phyloP scores from a whole-genome alignment of 345 rosid genomes.

The Linum usitatissimum region DNA sequence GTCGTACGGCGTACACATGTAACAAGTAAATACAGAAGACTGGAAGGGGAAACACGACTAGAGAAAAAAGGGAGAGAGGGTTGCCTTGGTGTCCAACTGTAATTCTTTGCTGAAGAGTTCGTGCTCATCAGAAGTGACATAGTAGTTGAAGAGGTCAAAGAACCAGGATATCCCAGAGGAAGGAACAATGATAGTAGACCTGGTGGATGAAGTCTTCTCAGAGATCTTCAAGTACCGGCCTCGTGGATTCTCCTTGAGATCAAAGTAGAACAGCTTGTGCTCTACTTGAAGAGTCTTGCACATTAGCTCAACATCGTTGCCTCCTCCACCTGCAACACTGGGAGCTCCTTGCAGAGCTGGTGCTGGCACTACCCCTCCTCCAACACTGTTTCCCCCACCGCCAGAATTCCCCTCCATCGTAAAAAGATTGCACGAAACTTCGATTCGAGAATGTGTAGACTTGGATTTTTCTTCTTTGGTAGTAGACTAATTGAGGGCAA shows the following conservation, averaged over 20 bases:
- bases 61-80: not conserved
- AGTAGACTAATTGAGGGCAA: not conserved
- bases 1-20: not conserved
- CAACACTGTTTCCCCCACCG: conserved; percentile 7
- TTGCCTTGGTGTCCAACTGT: conserved; percentile 91
- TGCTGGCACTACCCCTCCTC: not conserved
- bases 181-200: conserved; percentile 98
- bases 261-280: conserved; percentile 95
- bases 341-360: conserved; percentile 13
- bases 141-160: conserved; percentile 94
- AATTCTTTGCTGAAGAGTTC: conserved; percentile 90
- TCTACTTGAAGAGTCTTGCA: conserved; percentile 94
- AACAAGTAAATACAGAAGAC: not conserved
- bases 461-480: not conserved
- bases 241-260: conserved; percentile 91
- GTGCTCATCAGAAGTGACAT: conserved; percentile 77
- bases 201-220: conserved; percentile 95
- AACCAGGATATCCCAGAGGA: conserved; percentile 97
- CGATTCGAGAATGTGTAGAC: not conserved
- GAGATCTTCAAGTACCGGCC: conserved; percentile 93
- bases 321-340: conserved; percentile 30
- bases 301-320: conserved; percentile 77
- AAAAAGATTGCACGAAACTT: not conserved
- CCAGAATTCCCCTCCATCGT: conserved; percentile 52
- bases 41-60: not conserved